These are phyloP conservation scores for Elasticomyces elasticus DNA, from an alignment of 495 filamentous ascomycete species.

Conservation along the genomic window DNA sequence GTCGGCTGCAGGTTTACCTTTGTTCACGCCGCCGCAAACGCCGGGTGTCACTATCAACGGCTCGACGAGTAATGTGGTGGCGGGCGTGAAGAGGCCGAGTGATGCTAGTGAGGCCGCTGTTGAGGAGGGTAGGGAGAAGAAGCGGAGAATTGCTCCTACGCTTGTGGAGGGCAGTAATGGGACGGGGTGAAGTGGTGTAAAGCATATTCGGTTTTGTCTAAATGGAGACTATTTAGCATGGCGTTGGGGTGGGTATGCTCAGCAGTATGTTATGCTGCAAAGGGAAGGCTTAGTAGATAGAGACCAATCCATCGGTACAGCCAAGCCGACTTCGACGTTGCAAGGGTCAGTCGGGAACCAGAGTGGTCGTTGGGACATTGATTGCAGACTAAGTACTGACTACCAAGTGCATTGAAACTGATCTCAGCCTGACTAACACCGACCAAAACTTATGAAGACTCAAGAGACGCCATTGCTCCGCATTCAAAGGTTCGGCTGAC, in stretches of 20 bases:
- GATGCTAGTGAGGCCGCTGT: constrained; percentile 4
- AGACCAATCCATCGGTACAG: too few relatives aligned
- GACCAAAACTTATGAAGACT: too few relatives aligned
- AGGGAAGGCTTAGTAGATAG: too few relatives aligned
- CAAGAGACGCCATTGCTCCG: too few relatives aligned
- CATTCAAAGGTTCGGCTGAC: too few relatives aligned
- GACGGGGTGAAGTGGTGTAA: neutral
- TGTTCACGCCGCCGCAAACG: constrained; percentile 35
- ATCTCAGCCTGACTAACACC: too few relatives aligned
- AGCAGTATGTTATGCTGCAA: too few relatives aligned
- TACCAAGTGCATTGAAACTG: too few relatives aligned
- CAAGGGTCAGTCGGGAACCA: too few relatives aligned
- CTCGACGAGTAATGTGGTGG: constrained; percentile 23
- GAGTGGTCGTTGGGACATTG: too few relatives aligned
- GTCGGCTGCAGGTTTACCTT: constrained; percentile 27
- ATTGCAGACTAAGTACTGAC: too few relatives aligned
- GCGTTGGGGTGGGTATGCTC: neutral
- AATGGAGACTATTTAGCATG: neutral
- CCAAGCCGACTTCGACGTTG: too few relatives aligned
- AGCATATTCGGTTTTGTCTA: neutral
- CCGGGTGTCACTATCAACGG: constrained; percentile 30
- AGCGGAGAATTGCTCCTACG: constrained; percentile 33
- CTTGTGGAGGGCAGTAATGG: constrained; percentile 15
- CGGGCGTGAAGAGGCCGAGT: constrained; percentile 21
- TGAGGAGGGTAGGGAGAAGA: constrained; percentile 27